Conservation (phyloP, 2,329 filamentous ascomycete genomes). For the Fusarium tjaetaba region DNA sequence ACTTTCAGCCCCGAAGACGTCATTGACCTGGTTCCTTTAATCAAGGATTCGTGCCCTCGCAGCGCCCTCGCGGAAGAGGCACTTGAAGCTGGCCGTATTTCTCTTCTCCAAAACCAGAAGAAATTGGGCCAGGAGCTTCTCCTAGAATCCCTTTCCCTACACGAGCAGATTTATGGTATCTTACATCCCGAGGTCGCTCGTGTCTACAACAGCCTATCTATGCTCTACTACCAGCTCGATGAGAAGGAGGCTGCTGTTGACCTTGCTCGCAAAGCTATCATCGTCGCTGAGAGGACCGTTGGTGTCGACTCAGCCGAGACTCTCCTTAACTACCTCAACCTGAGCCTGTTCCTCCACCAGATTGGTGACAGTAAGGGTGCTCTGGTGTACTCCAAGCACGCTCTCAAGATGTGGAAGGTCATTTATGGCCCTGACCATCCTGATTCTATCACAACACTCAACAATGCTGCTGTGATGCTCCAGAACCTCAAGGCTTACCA, state of each 20-base stretch:
- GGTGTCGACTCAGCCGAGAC: constrained; percentile 95
- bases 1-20: constrained; percentile 85
- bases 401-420: constrained; percentile 94
- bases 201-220: constrained; percentile 93
- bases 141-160: constrained; percentile 92
- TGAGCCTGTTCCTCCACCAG: constrained; percentile 93
- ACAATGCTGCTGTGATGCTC: constrained; percentile 98
- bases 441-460: constrained; percentile 97
- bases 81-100: constrained; percentile 93
- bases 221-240: constrained; percentile 96
- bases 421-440: constrained; percentile 95
- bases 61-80: constrained; percentile 95
- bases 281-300: constrained; percentile 93
- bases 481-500: constrained; percentile 95
- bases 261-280: constrained; percentile 93
- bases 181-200: constrained; percentile 95
- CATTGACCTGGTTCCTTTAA: constrained; percentile 89
- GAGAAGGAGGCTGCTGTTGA: constrained; percentile 97
- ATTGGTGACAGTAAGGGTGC: constrained; percentile 89
- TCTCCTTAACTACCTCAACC: constrained; percentile 93
- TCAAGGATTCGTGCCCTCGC: constrained; percentile 93
- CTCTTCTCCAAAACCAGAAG: constrained; percentile 93
- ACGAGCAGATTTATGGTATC: constrained; percentile 99
- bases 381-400: constrained; percentile 90
- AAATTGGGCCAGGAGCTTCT: constrained; percentile 96